phyloP scores from a whole-genome alignment of 176 grass and related monocot genomes.

The Phoenix dactylifera region DNA sequence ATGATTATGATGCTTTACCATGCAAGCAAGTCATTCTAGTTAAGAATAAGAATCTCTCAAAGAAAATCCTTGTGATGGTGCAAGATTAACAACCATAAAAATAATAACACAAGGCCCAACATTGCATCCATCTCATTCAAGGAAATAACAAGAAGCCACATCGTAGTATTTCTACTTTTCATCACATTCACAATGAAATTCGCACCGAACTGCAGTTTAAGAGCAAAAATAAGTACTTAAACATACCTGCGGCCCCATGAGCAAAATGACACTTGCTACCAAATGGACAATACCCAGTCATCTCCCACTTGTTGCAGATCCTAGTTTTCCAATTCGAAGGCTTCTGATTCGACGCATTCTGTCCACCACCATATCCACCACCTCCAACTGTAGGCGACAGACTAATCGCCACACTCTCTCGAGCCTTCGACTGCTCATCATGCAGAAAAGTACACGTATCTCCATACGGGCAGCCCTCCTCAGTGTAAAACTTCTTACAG shows the following conservation, averaged over 20 bases:
- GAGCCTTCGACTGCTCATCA: conserved; percentile 82
- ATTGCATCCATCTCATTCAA: no score
- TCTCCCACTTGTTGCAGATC: conserved; percentile 99
- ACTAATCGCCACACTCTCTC: conserved; percentile 92
- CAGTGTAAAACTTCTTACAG: conserved; percentile 99
- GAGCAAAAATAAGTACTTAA: no score
- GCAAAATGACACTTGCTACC: conserved; percentile 97
- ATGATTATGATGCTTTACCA: no score
- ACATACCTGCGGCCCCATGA: conserved; percentile 79
- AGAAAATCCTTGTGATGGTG: no score
- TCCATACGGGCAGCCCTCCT: conserved; percentile 89
- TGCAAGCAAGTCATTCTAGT: no score
- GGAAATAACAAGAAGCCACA: no score
- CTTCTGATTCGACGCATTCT: conserved; percentile 36
- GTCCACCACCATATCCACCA: conserved; percentile 15
- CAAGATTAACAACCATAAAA: no score
- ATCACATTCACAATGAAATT: no score
- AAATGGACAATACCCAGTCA: conserved; percentile 97
- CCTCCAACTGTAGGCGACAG: conserved; percentile 61
- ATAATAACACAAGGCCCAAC: no score
- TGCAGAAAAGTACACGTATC: conserved; percentile 89
- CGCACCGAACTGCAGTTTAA: no score
- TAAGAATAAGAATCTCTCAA: no score
- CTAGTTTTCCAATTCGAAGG: conserved; percentile 98
- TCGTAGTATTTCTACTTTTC: no score